Base-by-base conservation (phyloP, 2,329 filamentous ascomycete species). In the Xylaria sp. region DNA sequence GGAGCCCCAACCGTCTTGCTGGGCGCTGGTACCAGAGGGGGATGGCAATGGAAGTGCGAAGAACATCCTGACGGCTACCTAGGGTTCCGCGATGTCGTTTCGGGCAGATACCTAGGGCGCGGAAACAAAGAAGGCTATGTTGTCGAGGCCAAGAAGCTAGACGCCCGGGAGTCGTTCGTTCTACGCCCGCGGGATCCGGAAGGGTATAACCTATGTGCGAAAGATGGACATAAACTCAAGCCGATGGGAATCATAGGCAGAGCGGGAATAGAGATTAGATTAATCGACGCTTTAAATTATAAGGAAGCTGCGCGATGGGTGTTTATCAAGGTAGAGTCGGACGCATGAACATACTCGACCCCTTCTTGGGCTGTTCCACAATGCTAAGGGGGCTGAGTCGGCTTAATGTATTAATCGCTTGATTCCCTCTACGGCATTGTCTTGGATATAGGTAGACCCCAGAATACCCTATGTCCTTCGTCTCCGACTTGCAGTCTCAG, bases 1-100 rank as follows among this genome's bases (percentile, higher is more conserved):
- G 65, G 59, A 3, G 13, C n/a, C 1, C 31, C 62, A 21, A 54
- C 52, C 7, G 41, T 62, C 5, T 3, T 11, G 10, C 6, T 1
- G 1, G 49, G 60, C 4, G 15, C 29, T 3, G 54, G 54, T 17
- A 41, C 40, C 0, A 27, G 51, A 6, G 65, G 61, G 4, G 67
- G 67, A 1, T 68, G 65, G 63, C 61, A 62, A 2, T 68, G 63
- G 65, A 23, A 19, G 13, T 67, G 61, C 47, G 48, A 43, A 21
- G 63, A 66, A 19, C 33, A 17, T 6, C 3, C 3, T 0, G 37
- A 57, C 5, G 59, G 63, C 2, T 68, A 53, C 58, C 25, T 66
- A 13, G 58, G 57, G 1, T 66, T 67, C 37, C 54, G 54, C 10
- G 49, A 68, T 5, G 38, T 21, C 5, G 54, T 63, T 9, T 66